A percentile compares a stretch with the other conserved stretches of the same genome.
Evolutionary conservation across 352 stramenopile species (phyloP).

Genomic region (Phytopythium litorale): DNA sequence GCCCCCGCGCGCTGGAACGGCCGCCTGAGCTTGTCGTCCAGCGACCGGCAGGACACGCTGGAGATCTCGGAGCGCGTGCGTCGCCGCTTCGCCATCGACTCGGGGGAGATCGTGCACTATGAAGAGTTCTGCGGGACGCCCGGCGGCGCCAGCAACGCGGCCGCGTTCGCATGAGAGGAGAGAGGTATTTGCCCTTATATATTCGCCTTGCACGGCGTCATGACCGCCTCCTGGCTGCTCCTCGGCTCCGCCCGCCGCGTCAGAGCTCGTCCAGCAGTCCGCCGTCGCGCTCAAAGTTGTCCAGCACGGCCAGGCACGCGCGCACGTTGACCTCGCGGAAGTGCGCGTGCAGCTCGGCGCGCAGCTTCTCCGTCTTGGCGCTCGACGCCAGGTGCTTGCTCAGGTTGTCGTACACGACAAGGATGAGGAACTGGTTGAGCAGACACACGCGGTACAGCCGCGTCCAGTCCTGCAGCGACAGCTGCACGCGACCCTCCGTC

Average conservation of each 20-base stretch:
- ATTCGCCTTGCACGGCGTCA: background rate
- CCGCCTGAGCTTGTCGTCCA: background rate
- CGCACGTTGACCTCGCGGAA: slow-evolving; percentile 71
- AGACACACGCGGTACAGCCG: slow-evolving; percentile 58
- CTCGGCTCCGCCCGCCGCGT: background rate
- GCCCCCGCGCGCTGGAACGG: background rate
- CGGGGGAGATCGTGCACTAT: slow-evolving; percentile 1
- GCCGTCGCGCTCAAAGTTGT: slow-evolving; percentile 40
- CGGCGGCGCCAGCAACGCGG: background rate
- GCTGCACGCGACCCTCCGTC: slow-evolving; percentile 11
- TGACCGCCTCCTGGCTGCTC: too few species aligned
- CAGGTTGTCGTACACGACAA: slow-evolving; percentile 74
- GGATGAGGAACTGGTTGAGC: slow-evolving; percentile 81
- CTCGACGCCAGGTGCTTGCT: slow-evolving; percentile 77
- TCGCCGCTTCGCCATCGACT: slow-evolving; percentile 1
- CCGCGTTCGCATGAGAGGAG: background rate
- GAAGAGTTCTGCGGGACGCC: background rate
- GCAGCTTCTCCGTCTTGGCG: slow-evolving; percentile 62
- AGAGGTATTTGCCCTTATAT: background rate
- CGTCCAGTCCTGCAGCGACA: slow-evolving; percentile 40
- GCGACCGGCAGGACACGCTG: background rate
- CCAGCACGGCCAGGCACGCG: slow-evolving; percentile 56
- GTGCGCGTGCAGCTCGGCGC: slow-evolving; percentile 50
- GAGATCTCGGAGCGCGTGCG: background rate
- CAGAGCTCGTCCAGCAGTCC: slow-evolving; percentile 10